Base-by-base conservation (phyloP, 352 stramenopile species). In the Phytophthora citrophthora region DNA sequence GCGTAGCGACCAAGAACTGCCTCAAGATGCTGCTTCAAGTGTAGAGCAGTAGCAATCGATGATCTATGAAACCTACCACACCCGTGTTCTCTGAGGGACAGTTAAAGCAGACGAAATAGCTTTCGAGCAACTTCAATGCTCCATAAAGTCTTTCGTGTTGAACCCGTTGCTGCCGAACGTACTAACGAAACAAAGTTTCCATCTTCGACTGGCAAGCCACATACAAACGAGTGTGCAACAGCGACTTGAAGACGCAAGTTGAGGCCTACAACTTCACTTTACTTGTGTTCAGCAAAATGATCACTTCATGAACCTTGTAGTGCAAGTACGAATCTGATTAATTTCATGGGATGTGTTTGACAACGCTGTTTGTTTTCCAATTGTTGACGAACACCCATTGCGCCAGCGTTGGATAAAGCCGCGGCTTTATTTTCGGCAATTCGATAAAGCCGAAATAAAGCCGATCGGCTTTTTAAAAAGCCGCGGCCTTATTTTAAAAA, bases 1-100 rank as follows among this genome's bases (percentile, higher is more conserved):
- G 83, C 50, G 43, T 88, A 24, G 77, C 76, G 7, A 70, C 83
- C 60, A 92, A 91, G 67, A 91, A 89, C 71, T 81, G 70, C 46
- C 67, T 91, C 68, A 88, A 88, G 61, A 39, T 72, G 32, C 59
- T 88, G 46, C 73, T 91, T 41, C 64, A 73, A 49, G 64, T 44
- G 45, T 60, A 70, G 45, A 47, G 57, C 29, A 61, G 49, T 52
- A 50, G 54, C 36, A 39, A 36, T 38, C n/a, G 7, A 56, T 39
- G 57, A 54, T 66, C 53, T 41, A 68, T 54, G 27, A 63, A 40
- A 4, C 52, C n/a, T 13, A 34, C 29, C 9, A 13, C 24, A 27
- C 24, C 34, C 31, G 40, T 60, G 50, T 44, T 24, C 39, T 47
- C 38, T 32, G 36, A 49, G 45, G 41, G 40, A 61, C 32, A 59